Percentiles rank a stretch among this genome's conserved stretches.
These are phyloP conservation scores for Trichoderma sp. DNA, from an alignment of 2,329 filamentous ascomycete species.

Conservation along the genomic window DNA sequence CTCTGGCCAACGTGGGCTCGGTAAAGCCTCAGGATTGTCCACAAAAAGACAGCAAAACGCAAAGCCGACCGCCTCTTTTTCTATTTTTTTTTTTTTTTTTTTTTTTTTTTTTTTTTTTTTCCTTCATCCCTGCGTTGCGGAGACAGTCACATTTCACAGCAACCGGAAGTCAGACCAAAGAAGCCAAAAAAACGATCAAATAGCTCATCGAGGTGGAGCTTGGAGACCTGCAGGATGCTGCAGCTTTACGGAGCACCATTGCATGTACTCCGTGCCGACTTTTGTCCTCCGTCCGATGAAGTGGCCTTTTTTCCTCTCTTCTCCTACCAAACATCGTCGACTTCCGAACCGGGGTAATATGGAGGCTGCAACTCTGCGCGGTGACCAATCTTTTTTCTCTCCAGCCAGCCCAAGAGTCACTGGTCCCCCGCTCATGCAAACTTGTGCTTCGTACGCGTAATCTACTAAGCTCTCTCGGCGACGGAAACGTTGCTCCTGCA, in stretches of 20 bases:
- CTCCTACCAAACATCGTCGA: slow-evolving; percentile 10
- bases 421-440: background rate
- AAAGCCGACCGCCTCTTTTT: slow-evolving; percentile 1
- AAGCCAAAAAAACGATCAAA: background rate
- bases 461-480: background rate
- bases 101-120: background rate
- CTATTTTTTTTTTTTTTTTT: background rate
- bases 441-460: background rate
- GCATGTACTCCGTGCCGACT: background rate
- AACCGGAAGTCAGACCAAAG: background rate
- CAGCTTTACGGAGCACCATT: background rate
- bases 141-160: background rate
- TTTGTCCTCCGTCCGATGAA: background rate
- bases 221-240: slow-evolving; percentile 5
- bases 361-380: slow-evolving; percentile 5
- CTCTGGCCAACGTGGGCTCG: slow-evolving; percentile 14
- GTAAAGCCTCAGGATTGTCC: slow-evolving; percentile 1
- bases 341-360: slow-evolving; percentile 5
- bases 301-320: background rate
- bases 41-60: background rate
- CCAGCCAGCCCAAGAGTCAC: background rate
- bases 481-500: background rate
- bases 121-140: background rate
- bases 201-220: background rate
- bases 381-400: background rate